Percentiles rank a stretch among this genome's conserved stretches.
These are phyloP conservation scores for Dissoconium aciculare DNA, from an alignment of 2,329 filamentous ascomycete genomes.

Conservation along the genomic window DNA sequence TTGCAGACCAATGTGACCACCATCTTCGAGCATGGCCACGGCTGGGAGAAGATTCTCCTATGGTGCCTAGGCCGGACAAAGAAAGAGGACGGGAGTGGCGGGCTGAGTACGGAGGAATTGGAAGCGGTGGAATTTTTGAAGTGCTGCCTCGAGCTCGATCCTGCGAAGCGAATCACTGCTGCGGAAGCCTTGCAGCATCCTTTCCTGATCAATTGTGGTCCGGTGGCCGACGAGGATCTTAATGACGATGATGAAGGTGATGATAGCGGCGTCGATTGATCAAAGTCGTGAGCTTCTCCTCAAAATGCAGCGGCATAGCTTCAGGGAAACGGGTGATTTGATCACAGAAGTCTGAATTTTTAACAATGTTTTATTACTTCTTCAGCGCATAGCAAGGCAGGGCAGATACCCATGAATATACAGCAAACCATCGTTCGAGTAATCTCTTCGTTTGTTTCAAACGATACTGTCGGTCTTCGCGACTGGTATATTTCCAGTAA, in stretches of 20 bases:
- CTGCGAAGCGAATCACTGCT: conserved; percentile 57
- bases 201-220: conserved; percentile 20
- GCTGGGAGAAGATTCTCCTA: conserved; percentile 80
- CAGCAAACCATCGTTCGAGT: too few relatives aligned
- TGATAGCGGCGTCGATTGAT: too few relatives aligned
- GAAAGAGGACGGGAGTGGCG: conserved; percentile 35
- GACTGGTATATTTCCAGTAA: too few relatives aligned
- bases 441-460: too few relatives aligned
- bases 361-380: too few relatives aligned
- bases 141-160: conserved; percentile 62
- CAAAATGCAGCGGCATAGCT: too few relatives aligned
- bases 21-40: conserved; percentile 71
- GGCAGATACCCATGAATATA: too few relatives aligned
- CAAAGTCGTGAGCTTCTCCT: too few relatives aligned
- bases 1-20: conserved; percentile 90
- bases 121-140: conserved; percentile 58
- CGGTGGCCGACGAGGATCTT: conserved; percentile 54
- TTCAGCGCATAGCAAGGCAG: too few relatives aligned
- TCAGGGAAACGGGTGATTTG: too few relatives aligned
- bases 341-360: too few relatives aligned
- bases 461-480: too few relatives aligned
- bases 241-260: conserved; percentile 46
- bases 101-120: conserved; percentile 52
- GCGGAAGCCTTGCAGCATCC: conserved; percentile 58
- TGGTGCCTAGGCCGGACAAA: conserved; percentile 73